Evolutionary conservation across 2,329 filamentous ascomycete genomes (phyloP).

Genomic region (Apiospora kogelbergensis): DNA sequence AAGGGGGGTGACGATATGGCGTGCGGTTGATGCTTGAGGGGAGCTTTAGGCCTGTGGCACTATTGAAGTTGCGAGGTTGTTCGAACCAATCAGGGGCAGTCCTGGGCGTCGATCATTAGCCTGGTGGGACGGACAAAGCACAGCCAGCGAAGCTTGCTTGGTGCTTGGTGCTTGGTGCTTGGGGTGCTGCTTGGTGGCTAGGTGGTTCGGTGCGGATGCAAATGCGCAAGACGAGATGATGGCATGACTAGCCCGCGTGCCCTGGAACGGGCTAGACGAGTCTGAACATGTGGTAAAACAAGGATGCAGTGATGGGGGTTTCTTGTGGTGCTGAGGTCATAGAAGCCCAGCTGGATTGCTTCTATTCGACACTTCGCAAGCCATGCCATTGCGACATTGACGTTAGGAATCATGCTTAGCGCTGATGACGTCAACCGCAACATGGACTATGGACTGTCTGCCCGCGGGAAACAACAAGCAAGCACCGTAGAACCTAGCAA

Average conservation of each 20-base stretch:
- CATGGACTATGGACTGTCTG: background rate
- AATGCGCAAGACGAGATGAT: constrained; percentile 7
- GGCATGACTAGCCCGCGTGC: background rate
- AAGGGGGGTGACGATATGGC: constrained; percentile 7
- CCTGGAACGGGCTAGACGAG: constrained; percentile 2
- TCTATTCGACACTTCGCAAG: constrained; percentile 1
- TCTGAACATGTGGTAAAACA: background rate
- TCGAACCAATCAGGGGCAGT: background rate
- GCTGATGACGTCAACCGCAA: background rate
- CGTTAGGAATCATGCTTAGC: background rate
- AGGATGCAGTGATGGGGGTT: background rate
- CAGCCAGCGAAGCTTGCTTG: background rate
- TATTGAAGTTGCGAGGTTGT: background rate
- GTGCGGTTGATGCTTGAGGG: background rate
- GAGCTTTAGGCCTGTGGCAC: background rate
- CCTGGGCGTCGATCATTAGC: background rate
- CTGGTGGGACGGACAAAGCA: background rate
- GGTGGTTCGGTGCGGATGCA: constrained; percentile 5
- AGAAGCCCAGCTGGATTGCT: background rate
- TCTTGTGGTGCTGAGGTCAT: background rate
- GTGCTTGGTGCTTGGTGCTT: no score
- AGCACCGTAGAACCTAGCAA: background rate
- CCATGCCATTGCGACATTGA: background rate
- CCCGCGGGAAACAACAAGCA: background rate
- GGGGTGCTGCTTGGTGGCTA: no score